Evolutionary conservation across 768 basidiomycete species (phyloP).

Genomic region (Hericium coralloides): DNA sequence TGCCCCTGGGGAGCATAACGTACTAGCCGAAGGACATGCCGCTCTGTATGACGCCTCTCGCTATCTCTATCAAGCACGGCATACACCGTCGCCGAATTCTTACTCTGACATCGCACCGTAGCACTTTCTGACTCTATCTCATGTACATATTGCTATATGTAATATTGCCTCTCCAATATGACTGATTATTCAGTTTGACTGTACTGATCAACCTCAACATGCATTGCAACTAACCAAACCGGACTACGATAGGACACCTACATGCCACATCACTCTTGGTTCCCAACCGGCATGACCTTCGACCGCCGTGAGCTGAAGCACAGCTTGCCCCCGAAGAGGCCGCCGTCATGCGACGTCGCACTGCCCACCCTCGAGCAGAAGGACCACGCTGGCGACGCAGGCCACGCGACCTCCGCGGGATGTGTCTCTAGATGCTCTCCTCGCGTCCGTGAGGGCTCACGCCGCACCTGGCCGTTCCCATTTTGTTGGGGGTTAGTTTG

Average conservation of each 20-base stretch:
- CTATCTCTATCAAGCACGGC: no score
- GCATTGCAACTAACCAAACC: neutral
- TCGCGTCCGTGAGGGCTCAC: conserved; percentile 29
- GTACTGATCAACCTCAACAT: no score
- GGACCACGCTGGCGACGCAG: conserved; percentile 77
- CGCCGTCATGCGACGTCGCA: conserved; percentile 55
- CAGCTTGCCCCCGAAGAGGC: conserved; percentile 63
- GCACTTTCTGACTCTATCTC: no score
- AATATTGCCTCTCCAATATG: no score
- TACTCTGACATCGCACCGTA: no score
- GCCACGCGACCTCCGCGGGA: conserved; percentile 40
- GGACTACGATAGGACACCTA: neutral
- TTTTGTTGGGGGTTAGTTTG: conserved; percentile 21
- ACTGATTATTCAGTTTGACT: no score
- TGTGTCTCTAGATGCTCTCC: conserved; percentile 42
- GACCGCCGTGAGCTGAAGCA: conserved; percentile 69
- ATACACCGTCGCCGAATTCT: no score
- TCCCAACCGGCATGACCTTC: conserved; percentile 22
- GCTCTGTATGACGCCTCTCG: no score
- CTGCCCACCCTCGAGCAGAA: conserved; percentile 79
- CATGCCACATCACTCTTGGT: neutral
- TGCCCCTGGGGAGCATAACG: no score
- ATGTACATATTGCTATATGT: no score
- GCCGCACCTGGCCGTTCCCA: conserved; percentile 3
- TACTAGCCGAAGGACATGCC: no score